Base-by-base conservation (phyloP, 495 filamentous ascomycete species). In the Astrothelium subdiscretum region DNA sequence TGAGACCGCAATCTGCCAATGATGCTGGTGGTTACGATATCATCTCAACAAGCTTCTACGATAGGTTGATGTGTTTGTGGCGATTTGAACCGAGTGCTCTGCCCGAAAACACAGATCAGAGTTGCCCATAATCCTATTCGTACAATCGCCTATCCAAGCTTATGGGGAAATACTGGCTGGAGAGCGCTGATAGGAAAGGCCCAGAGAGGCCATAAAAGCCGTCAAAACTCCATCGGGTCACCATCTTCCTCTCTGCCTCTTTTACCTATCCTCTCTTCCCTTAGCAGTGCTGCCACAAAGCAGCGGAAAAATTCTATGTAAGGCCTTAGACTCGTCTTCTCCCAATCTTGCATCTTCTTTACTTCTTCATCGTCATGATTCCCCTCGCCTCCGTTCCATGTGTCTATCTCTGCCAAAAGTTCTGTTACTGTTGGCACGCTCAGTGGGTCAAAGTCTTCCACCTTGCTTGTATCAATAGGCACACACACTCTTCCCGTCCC, bases 401-500 rank as follows among this genome's bases (percentile, higher is more conserved):
- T 75, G 68, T 95, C 90, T 66, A 97, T 92, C 75, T 97, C 90
- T 2, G 71, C 75, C 24, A 97, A 73, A 44, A 97, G 71, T 31
- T 85, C 76, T 58, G 86, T 88, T 31, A 96, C 90, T 3, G 90
- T 97, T 5, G 94, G 94, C 54, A 97, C 92, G 4, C 75, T 76
- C 8, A 94, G 75, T 27, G 94, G 94, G 68, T 97, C 90, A 66
- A 98, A 98, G 1, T 84, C 78, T 42, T 94, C 89, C 44, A 62
- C 85, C 73, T 24, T 79, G 26, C 77, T 73, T 15, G 81, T 78
- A 70, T 96, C 88, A 68, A 98, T 97, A 12, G 94, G 94, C 57
- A 98, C 95, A 76, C 94, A 98, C 24, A 98, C 87, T 59, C 91
- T 77, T 0, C 92, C 95, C 0, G 95, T 98, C 5, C 89, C 90